Evolutionary conservation across 2,329 filamentous ascomycete genomes (phyloP), one percentile per base, ranked within the genome.

Genomic region (Xylariaceae sp.): DNA sequence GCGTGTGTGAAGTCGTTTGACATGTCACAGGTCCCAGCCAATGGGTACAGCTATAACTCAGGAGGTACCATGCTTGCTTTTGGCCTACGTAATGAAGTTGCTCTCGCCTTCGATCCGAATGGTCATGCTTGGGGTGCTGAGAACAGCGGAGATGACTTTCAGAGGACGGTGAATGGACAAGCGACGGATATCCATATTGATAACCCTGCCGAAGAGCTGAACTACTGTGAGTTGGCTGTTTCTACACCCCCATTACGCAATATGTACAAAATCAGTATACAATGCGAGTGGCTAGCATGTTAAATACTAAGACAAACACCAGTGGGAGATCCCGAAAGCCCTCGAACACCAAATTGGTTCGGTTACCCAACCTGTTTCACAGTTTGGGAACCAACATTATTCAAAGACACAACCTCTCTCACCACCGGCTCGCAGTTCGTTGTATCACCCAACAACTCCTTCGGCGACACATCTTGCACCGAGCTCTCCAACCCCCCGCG

Each of bases 11-110:
- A 80, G 58, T 75, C 77, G 4, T 66, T 66, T 38, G 59, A 65
- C 41, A 40, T 66, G 5, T 62, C 47, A 51, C 12, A 55, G 49
- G 45, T 52, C 5, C 48, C 65, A 18, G 46, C 51, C 35, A 58
- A 43, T 4, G 62, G 68, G 3, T 69, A 69, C 57, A 66, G 72
- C 44, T 75, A 70, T 22, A 73, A 77, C 44, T 51, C 65, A 74
- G 12, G 69, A 15, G 63, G 63, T 2, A 61, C 48, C 2, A 52
- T 62, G 15, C 39, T 62, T 9, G 63, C 78, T 1, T 85, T 81
- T 75, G 82, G 82, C 19, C 71, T 86, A 12, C 74, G 83, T n/a
- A 87, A 87, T 60, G 80, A 80, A 11, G 81, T 86, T 5, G 83
- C 82, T 1, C 47, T 66, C 18, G 56, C 58, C 1, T 65, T 64